Evolutionary conservation across 805 yeast genomes (phyloP).

Genomic region (Barnettozyma botsteinii): DNA sequence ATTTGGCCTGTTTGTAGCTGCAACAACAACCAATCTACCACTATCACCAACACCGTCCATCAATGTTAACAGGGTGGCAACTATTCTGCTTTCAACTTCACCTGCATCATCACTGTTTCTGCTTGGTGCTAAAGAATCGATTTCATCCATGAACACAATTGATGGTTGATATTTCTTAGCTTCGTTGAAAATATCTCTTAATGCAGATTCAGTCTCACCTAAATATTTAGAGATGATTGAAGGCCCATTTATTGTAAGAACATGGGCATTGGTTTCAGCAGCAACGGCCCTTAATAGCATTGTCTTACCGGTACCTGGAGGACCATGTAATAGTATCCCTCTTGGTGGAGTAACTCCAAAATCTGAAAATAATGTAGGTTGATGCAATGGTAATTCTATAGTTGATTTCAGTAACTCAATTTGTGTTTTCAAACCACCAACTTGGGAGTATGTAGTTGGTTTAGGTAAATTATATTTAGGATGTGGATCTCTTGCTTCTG

Average conservation of each 20-base stretch:
- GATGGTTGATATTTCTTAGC: slow-evolving; percentile 85
- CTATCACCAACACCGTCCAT: slow-evolving; percentile 72
- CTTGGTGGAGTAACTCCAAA: slow-evolving; percentile 92
- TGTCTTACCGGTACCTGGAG: slow-evolving; percentile 96
- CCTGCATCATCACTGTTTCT: slow-evolving; percentile 81
- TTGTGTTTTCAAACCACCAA: slow-evolving; percentile 76
- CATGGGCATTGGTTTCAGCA: slow-evolving; percentile 72
- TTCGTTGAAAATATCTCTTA: slow-evolving; percentile 79
- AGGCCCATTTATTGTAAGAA: slow-evolving; percentile 83
- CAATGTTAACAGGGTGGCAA: slow-evolving; percentile 77
- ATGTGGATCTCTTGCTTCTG: slow-evolving; percentile 24
- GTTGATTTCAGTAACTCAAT: slow-evolving; percentile 57
- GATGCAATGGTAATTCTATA: slow-evolving; percentile 73
- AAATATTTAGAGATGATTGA: slow-evolving; percentile 86
- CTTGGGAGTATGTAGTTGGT: slow-evolving; percentile 40
- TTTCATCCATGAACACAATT: slow-evolving; percentile 84
- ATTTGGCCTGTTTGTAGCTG: slow-evolving; percentile 71
- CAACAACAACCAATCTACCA: slow-evolving; percentile 61
- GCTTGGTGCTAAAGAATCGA: slow-evolving; percentile 86
- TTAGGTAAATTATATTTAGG: slow-evolving; percentile 41
- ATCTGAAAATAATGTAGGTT: slow-evolving; percentile 68
- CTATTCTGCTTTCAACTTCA: slow-evolving; percentile 85
- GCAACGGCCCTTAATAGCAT: slow-evolving; percentile 82
- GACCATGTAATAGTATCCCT: slow-evolving; percentile 91
- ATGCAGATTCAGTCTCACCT: slow-evolving; percentile 87